Conservation (phyloP, 192 early-diverging fungal genomes). For the Coemansia sp. region DNA sequence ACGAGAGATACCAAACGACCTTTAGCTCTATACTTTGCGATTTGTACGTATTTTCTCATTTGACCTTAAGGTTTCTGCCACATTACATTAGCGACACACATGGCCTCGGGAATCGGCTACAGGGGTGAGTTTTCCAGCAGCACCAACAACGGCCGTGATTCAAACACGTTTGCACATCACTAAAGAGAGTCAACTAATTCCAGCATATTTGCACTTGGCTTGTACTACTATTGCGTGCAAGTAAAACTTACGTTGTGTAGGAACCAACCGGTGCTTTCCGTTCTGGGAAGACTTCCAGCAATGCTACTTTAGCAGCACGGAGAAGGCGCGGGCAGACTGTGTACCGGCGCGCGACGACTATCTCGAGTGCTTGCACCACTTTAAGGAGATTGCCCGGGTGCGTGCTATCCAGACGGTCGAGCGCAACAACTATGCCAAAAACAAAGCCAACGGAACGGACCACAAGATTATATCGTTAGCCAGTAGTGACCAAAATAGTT, state of each 20-base stretch:
- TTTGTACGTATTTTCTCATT: neutral
- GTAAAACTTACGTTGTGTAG: slow-evolving; percentile 31
- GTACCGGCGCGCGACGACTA: slow-evolving; percentile 85
- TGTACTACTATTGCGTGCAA: too few relatives aligned
- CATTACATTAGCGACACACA: neutral
- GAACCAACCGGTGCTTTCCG: slow-evolving; percentile 89
- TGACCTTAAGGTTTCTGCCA: neutral
- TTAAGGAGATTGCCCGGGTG: slow-evolving; percentile 73
- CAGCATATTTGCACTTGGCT: too few relatives aligned
- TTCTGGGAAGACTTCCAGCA: slow-evolving; percentile 97
- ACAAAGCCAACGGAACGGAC: slow-evolving; percentile 45
- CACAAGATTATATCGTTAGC: slow-evolving; percentile 47
- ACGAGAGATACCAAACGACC: neutral
- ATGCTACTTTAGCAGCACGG: slow-evolving; percentile 76
- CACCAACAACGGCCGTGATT: neutral
- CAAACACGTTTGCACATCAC: neutral
- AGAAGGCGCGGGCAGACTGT: slow-evolving; percentile 77
- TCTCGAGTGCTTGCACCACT: slow-evolving; percentile 93
- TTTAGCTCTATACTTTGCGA: neutral
- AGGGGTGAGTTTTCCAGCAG: slow-evolving; percentile 25
- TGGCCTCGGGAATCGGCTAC: slow-evolving; percentile 54
- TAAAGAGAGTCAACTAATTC: too few relatives aligned
- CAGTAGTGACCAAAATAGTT: neutral
- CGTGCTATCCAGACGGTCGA: slow-evolving; percentile 54
- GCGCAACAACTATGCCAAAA: slow-evolving; percentile 45